Evolutionary conservation across 2,329 filamentous ascomycete species (phyloP), one percentile per base, ranked within the genome.

Genomic region (Alternaria sp.): DNA sequence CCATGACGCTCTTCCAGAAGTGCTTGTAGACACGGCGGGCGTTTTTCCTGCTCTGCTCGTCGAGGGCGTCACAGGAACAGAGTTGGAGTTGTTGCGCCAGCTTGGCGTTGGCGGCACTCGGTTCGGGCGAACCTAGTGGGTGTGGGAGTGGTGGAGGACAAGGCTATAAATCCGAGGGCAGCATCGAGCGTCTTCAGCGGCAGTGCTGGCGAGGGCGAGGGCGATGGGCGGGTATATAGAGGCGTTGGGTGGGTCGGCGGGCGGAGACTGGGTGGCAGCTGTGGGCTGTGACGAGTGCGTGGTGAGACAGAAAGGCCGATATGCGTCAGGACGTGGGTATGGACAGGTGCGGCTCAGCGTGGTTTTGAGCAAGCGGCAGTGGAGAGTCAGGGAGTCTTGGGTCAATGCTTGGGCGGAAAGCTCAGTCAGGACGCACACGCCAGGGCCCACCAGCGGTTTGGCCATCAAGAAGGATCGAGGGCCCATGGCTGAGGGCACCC

Each of bases 1-100:
- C 68, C 76, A 79, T 79, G 36, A 79, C 75, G 74, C 68, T 74
- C 58, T 70, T 72, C 75, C 76, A 78, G 59, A 78, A 67, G 32
- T 77, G 73, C 56, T 75, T 77, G 71, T 78, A 78, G 61, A 70
- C 72, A 57, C 71, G 67, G 55, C 73, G 72, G 61, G 72, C 74
- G 62, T 65, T 75, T 49, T 68, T 73, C 52, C 70, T 73, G 59
- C 67, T 73, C 61, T 74, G 72, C 56, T 75, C 65, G 68, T 76
- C 71, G 54, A 72, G 66, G 53, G 69, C 71, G 55, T 76, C 69
- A 62, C 75, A 78, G 59, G 74, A 68, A 64, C 75, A 78, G 57
- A 72, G 66, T 34, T 61, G 71, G 46, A 69, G 66, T 73, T 70
- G 67, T 69, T 75, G 73, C 73, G 77, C 77, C 77, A 79, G 77